phyloP scores from a whole-genome alignment of 1,284 basidiomycete genomes.

The Taiwanofungus camphoratus region DNA sequence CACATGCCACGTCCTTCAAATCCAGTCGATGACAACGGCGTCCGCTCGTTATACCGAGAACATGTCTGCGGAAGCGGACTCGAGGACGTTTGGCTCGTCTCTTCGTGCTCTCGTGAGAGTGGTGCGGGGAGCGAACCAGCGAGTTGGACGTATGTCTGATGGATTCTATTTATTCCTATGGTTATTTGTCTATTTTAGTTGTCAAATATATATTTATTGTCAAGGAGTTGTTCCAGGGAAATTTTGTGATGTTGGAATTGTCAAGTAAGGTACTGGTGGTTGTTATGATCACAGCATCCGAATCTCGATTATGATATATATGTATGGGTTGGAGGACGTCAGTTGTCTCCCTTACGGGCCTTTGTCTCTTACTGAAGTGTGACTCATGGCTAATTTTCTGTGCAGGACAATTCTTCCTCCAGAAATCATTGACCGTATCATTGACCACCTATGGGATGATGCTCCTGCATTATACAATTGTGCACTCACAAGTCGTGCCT shows the following conservation, averaged over 20 bases:
- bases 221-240: no score
- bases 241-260: no score
- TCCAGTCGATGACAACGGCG: slow-evolving; percentile 73
- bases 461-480: background rate
- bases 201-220: no score
- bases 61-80: slow-evolving; percentile 47
- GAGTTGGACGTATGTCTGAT: slow-evolving; percentile 5
- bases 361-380: no score
- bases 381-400: no score
- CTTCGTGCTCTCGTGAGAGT: slow-evolving; percentile 10
- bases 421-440: background rate
- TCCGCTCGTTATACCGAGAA: slow-evolving; percentile 76
- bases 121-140: slow-evolving; percentile 1
- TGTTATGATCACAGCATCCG: no score
- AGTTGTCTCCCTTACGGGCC: no score
- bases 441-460: no score
- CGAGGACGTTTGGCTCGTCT: slow-evolving; percentile 66
- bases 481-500: background rate
- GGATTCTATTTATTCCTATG: background rate
- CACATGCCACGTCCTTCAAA: slow-evolving; percentile 76
- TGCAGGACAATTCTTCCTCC: background rate
- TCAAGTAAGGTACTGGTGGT: no score
- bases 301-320: no score
- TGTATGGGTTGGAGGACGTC: no score
- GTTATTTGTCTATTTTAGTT: no score